Percentiles rank a stretch among this genome's conserved stretches.
These are phyloP conservation scores for Aureobasidium pullulans DNA, from an alignment of 2,329 filamentous ascomycete species.

Conservation along the genomic window DNA sequence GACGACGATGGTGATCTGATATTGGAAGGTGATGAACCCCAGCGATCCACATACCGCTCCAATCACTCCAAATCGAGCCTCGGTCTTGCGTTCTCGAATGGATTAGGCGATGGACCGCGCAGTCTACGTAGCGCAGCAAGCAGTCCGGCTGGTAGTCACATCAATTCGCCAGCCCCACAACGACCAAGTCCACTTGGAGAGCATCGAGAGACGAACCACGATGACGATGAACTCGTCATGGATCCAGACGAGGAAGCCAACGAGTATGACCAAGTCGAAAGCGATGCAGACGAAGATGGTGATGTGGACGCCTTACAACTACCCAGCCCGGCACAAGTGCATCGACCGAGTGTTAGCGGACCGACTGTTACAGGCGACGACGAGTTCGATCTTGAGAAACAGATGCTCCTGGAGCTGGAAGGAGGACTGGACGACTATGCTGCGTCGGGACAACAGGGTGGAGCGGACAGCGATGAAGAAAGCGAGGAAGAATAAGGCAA, in stretches of 20 bases:
- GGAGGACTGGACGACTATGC: slow-evolving; percentile 25
- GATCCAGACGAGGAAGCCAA: slow-evolving; percentile 16
- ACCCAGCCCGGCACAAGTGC: slow-evolving; percentile 22
- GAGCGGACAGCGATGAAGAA: slow-evolving; percentile 31
- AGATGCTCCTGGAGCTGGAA: slow-evolving; percentile 36
- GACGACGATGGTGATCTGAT: slow-evolving; percentile 28
- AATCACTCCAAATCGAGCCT: slow-evolving; percentile 20
- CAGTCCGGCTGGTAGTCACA: slow-evolving; percentile 21
- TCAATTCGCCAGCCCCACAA: slow-evolving; percentile 18
- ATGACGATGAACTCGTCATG: slow-evolving; percentile 24
- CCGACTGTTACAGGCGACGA: slow-evolving; percentile 27
- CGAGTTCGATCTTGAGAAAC: slow-evolving; percentile 33
- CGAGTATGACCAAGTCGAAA: slow-evolving; percentile 30
- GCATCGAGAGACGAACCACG: not conserved
- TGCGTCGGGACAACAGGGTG: slow-evolving; percentile 16
- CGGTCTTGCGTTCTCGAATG: slow-evolving; percentile 23
- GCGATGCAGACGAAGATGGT: slow-evolving; percentile 28
- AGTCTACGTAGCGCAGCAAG: slow-evolving; percentile 37
- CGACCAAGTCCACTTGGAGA: slow-evolving; percentile 14
- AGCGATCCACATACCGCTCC: slow-evolving; percentile 15
- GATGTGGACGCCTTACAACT: slow-evolving; percentile 27
- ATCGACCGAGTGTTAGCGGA: slow-evolving; percentile 20
- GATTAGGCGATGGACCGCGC: slow-evolving; percentile 34
- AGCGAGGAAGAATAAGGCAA: slow-evolving; percentile 35
- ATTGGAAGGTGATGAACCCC: slow-evolving; percentile 24